Evolutionary conservation across 768 basidiomycete genomes (phyloP), one percentile per base, ranked within the genome.

Genomic region (Mycena indigotica): DNA sequence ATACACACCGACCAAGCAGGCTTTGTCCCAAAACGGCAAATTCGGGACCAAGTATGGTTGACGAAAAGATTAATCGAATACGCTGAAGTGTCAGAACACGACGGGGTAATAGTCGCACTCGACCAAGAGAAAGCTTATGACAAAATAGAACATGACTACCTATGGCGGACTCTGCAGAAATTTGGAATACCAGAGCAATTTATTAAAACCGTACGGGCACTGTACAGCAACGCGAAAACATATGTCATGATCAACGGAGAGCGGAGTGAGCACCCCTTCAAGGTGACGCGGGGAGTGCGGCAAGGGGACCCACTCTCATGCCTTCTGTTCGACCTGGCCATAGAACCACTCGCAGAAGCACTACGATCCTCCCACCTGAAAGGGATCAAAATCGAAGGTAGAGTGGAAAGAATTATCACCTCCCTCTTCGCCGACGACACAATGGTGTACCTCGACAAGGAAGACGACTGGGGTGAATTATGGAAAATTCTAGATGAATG

Each of bases 1-100:
- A 55, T 72, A 0, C 69, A 71, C 52, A 30, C 23, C 19, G 41
- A 60, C 45, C 73, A 73, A 45, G 57, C 68, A 0, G 71, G 70
- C 0, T 74, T 75, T 4, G 38, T 75, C 0, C 64, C 55, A 0
- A 60, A 57, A 1, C 4, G 65, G 0, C 46, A 57, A 0, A 69
- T 73, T 2, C 56, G 56, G 0, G 56, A 72, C 50, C 68, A 68
- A 0, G 67, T 63, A 0, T 3, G 57, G 3, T 64, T 73, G 0
- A 50, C 69, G 0, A 52, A 65, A 41, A n/a, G 52, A 0, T 60
- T 70, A 28, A 45, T 62, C 0, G 15, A 49, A 1, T 63, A 63
- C 2, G 63, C 53, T 0, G 55, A 65, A 56, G 1, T 28, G 2
- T 57, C 21, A n/a, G 62, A 65, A 26, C 50, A 49, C 21, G 28